A percentile compares a stretch with the other conserved stretches of the same genome.
Conservation (phyloP, 257 asterid genomes). For the Gentiana macrophylla region DNA sequence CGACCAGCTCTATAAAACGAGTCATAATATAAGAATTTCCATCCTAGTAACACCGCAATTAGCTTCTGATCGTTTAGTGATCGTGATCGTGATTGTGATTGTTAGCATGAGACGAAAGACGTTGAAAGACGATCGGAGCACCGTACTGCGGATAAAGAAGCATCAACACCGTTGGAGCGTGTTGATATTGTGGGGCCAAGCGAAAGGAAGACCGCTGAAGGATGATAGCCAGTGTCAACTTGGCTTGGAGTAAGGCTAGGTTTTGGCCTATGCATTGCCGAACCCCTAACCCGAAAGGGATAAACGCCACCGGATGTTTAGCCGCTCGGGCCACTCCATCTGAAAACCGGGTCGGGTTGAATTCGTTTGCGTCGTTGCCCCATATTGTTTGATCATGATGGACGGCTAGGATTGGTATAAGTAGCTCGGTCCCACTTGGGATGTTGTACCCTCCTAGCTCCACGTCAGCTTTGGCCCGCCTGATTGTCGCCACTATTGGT, state of each 20-base stretch:
- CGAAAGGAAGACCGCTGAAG: slow-evolving; percentile 22
- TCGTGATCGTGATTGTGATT: slow-evolving; percentile 7
- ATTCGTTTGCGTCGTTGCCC: slow-evolving; percentile 29
- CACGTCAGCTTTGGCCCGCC: slow-evolving; percentile 30
- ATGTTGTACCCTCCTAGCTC: slow-evolving; percentile 36
- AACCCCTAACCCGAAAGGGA: slow-evolving; percentile 36
- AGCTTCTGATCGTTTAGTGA: not conserved
- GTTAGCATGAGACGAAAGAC: slow-evolving; percentile 10
- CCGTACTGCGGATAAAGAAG: slow-evolving; percentile 35
- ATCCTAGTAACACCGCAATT: no score
- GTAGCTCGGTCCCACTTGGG: slow-evolving; percentile 29
- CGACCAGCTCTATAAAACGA: no score
- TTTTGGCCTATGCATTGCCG: slow-evolving; percentile 36
- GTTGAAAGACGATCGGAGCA: slow-evolving; percentile 27
- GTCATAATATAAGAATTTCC: no score
- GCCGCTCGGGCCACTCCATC: slow-evolving; percentile 34
- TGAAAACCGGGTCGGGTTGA: slow-evolving; percentile 26
- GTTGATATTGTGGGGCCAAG: slow-evolving; percentile 27
- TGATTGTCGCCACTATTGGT: slow-evolving; percentile 30
- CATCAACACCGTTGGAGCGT: slow-evolving; percentile 37
- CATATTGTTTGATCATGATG: slow-evolving; percentile 34
- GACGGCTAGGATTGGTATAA: slow-evolving; percentile 34
- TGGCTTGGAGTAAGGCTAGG: slow-evolving; percentile 26
- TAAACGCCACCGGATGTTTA: slow-evolving; percentile 25
- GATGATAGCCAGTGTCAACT: slow-evolving; percentile 24